Evolutionary conservation across 345 rosid species (phyloP).

Genomic region (thale cress (Arabidopsis thaliana)): TAIR10.1 NC_003074.8:1377501-1378000

Average conservation of each 20-base stretch:
- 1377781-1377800: not conserved
- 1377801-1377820: constrained; percentile 1
- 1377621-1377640: not conserved
- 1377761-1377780: constrained; percentile 1
- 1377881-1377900: constrained; percentile 75
- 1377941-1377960: constrained; percentile 89
- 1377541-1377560: constrained; percentile 72
- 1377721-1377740: constrained; percentile 80
- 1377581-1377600: constrained; percentile 9
- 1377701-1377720: constrained; percentile 68
- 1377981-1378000: not conserved
- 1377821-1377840: constrained; percentile 66
- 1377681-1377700: constrained; percentile 77
- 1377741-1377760: constrained; percentile 48
- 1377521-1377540: constrained; percentile 84
- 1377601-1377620: constrained; percentile 4
- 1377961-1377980: constrained; percentile 50
- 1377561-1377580: constrained; percentile 72
- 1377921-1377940: constrained; percentile 81
- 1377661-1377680: constrained; percentile 22
- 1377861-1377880: constrained; percentile 89
- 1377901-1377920: constrained; percentile 82
- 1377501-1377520: constrained; percentile 74
- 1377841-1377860: constrained; percentile 78
- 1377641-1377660: constrained; percentile 18